Base-by-base conservation (phyloP, 306 rosid species). In the Mucuna pruriens region DNA sequence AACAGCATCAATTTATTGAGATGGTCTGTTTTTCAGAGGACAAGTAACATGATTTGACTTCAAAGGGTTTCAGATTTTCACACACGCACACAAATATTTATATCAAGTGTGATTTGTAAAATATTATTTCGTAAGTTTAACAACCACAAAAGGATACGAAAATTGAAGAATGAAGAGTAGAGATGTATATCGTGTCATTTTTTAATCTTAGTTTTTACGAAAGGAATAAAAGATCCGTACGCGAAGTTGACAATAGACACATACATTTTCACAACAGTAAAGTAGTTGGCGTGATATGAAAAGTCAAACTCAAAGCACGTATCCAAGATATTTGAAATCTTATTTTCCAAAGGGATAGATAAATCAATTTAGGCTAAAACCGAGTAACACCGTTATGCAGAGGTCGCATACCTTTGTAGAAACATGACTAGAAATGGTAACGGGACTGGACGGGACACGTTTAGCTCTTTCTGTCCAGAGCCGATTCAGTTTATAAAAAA, bases 341-440 rank as follows among this genome's bases (percentile, higher is more conserved):
- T n/a, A 33, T 67, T 31, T 75, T 10, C 4, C 6, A 39, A 2
- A 48, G 42, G 81, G 83, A 58, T 34, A 77, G 73, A 76, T 16
- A 45, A 5, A 84, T 84, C 82, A 78, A 68, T 78, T 81, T 12
- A 73, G 40, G 58, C 62, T 15, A 77, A 81, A 87, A 29, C 38
- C 65, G 72, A 84, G 84, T 64, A 16, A 78, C 61, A 31, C 55
- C 80, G 68, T 77, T 77, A 34, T 31, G 15, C 33, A 3, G 22
- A 61, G 62, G 46, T 40, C 54, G 86, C 82, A 58, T 67, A 60
- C 76, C 38, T 72, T 71, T 31, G 22, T 84, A 34, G 83, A 83
- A 83, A 83, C 63, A 42, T 33, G 75, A 67, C 64, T n/a, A n/a
- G n/a, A n/a, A n/a, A n/a, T n/a, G n/a, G n/a, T n/a, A n/a, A n/a